Conservation (phyloP, 805 yeast species). For the Wickerhamomyces tratensis region DNA sequence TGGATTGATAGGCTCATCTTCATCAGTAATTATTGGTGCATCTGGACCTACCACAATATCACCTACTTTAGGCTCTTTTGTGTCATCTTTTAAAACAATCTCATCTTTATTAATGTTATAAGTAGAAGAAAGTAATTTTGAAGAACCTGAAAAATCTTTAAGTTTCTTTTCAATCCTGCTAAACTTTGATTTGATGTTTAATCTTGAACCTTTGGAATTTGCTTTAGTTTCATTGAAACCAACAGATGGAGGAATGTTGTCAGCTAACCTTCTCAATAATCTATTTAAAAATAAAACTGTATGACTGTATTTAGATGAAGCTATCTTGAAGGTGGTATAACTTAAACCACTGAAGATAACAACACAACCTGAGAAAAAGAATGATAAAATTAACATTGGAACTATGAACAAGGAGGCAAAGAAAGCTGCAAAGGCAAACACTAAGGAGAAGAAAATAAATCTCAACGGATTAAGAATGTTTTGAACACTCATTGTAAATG, state of each 20-base stretch:
- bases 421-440: constrained; percentile 4
- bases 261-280: constrained; percentile 16
- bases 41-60: too few species aligned
- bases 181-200: too few species aligned
- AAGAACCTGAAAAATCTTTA: too few species aligned
- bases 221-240: constrained; percentile 12
- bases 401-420: constrained; percentile 11
- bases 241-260: constrained; percentile 20
- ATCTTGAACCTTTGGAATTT: not conserved
- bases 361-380: constrained; percentile 17
- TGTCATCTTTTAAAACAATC: too few species aligned
- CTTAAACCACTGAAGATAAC: constrained; percentile 16
- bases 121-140: too few species aligned
- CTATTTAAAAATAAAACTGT: constrained; percentile 16
- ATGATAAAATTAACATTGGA: constrained; percentile 13
- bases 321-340: constrained; percentile 14
- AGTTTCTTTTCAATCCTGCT: too few species aligned
- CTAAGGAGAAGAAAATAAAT: constrained; percentile 7
- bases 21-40: too few species aligned
- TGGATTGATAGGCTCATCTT: too few species aligned
- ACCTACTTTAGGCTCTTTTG: too few species aligned
- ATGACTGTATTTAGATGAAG: constrained; percentile 16
- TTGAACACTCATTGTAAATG: too few species aligned
- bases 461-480: too few species aligned
- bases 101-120: too few species aligned